These are phyloP conservation scores for Hymenoscyphus albidus DNA, from an alignment of 2,329 filamentous ascomycete genomes.

Conservation along the genomic window DNA sequence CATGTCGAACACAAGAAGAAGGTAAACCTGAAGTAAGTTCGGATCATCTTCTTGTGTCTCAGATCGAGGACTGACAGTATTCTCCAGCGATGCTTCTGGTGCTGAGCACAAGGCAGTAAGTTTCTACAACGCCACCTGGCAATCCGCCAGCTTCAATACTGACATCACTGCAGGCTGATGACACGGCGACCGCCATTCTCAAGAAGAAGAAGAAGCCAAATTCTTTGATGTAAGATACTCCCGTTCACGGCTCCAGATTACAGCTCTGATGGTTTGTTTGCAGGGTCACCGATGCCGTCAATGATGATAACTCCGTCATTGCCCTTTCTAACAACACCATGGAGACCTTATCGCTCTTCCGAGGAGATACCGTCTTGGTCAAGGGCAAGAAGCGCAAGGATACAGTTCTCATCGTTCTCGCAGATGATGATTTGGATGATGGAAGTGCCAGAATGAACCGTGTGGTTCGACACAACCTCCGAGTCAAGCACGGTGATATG, in stretches of 20 bases:
- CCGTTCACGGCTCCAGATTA: conserved; percentile 25
- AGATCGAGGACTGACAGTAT: conserved; percentile 38
- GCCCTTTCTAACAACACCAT: conserved; percentile 97
- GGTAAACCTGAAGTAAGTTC: conserved; percentile 72
- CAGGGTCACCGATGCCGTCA: conserved; percentile 95
- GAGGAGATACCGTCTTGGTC: conserved; percentile 94
- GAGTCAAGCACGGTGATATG: conserved; percentile 97
- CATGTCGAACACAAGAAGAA: conserved; percentile 69
- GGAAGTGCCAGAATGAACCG: conserved; percentile 97
- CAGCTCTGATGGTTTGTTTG: conserved; percentile 34
- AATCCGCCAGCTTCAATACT: conserved; percentile 31
- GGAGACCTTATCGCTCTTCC: conserved; percentile 97
- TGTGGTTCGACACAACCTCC: conserved; percentile 95
- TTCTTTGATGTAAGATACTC: conserved; percentile 76
- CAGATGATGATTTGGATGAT: conserved; percentile 96
- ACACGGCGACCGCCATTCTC: conserved; percentile 90
- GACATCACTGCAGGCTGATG: conserved; percentile 64
- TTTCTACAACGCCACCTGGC: conserved; percentile 29
- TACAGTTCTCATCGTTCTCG: conserved; percentile 94
- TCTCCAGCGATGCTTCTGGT: conserved; percentile 76
- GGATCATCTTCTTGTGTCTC: conserved; percentile 4
- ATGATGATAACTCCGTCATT: conserved; percentile 99
- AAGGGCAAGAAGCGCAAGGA: conserved; percentile 99
- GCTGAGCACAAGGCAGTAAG: conserved; percentile 80
- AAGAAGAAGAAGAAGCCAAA: conserved; percentile 99